Conservation (phyloP, 129 eudicot species). For the Chrysanthemum seticuspe region DNA sequence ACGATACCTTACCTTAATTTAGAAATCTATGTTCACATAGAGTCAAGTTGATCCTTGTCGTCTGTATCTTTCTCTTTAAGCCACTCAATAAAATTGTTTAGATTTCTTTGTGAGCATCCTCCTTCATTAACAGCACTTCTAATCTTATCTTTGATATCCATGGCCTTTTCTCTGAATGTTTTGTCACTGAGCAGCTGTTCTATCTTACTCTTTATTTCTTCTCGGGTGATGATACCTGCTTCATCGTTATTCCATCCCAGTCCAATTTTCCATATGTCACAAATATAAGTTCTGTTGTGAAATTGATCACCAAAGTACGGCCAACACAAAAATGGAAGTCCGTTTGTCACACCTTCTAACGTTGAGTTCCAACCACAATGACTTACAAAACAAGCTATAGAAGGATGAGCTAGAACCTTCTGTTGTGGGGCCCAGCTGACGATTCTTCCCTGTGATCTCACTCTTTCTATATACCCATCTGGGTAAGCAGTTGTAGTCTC, state of each 20-base stretch:
- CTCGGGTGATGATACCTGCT: too few species aligned
- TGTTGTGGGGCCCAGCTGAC: conserved; percentile 64
- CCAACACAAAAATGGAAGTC: conserved; percentile 22
- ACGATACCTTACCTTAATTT: neutral
- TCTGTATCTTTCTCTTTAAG: neutral
- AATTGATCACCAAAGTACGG: conserved; percentile 63
- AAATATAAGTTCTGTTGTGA: conserved; percentile 42
- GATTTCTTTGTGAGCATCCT: conserved; percentile 38
- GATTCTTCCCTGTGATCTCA: conserved; percentile 31
- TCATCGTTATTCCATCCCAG: too few species aligned
- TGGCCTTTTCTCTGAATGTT: conserved; percentile 7
- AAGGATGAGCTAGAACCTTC: too few species aligned
- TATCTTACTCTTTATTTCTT: conserved; percentile 27
- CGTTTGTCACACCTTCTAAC: too few species aligned
- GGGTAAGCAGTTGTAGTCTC: too few species aligned
- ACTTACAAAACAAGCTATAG: conserved; percentile 51
- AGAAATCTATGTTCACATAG: neutral
- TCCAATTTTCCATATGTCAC: conserved; percentile 16
- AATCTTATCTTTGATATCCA: conserved; percentile 27
- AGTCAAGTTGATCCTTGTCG: neutral
- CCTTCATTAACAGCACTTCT: conserved; percentile 16
- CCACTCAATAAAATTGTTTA: conserved; percentile 28
- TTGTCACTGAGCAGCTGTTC: conserved; percentile 34
- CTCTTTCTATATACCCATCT: conserved; percentile 26
- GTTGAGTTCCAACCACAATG: conserved; percentile 39